Percentiles rank a stretch among this genome's conserved stretches.
These are phyloP conservation scores for Extremus antarcticus DNA, from an alignment of 495 filamentous ascomycete species.

Conservation along the genomic window DNA sequence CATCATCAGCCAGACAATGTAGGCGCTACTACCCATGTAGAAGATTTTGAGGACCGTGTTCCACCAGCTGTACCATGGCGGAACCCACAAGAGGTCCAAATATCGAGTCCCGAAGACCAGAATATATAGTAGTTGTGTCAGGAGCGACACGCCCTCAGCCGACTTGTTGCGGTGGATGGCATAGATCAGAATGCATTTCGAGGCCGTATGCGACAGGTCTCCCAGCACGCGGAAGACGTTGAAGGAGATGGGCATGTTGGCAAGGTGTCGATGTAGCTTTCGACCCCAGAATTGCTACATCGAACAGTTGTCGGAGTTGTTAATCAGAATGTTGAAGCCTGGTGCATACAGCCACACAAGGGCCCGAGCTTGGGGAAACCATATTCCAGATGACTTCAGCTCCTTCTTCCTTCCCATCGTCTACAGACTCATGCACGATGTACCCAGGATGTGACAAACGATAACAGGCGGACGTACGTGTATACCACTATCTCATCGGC, in stretches of 20 bases:
- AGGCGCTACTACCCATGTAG: constrained; percentile 75
- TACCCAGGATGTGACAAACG: no score
- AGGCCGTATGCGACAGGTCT: constrained; percentile 71
- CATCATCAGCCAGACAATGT: constrained; percentile 80
- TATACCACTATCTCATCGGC: no score
- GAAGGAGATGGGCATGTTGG: neutral
- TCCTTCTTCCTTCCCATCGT: no score
- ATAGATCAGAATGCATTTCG: constrained; percentile 82
- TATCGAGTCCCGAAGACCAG: constrained; percentile 81
- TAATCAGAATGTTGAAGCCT: no score
- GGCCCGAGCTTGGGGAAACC: no score
- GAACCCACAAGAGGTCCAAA: constrained; percentile 58
- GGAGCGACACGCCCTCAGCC: constrained; percentile 89
- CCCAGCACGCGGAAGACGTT: constrained; percentile 62
- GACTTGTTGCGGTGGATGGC: constrained; percentile 81
- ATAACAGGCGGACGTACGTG: no score
- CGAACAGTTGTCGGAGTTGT: neutral
- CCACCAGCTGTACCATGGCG: constrained; percentile 42
- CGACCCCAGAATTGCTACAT: no score
- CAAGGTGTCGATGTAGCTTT: neutral
- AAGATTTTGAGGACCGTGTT: constrained; percentile 75
- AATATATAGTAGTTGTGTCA: constrained; percentile 83
- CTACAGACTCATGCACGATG: no score
- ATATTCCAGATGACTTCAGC: no score
- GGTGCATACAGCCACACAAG: no score